A percentile compares a stretch with the other conserved stretches of the same genome.
phyloP scores from a whole-genome alignment of 208 protist genomes.

The Endotrypanum monterogeii region DNA sequence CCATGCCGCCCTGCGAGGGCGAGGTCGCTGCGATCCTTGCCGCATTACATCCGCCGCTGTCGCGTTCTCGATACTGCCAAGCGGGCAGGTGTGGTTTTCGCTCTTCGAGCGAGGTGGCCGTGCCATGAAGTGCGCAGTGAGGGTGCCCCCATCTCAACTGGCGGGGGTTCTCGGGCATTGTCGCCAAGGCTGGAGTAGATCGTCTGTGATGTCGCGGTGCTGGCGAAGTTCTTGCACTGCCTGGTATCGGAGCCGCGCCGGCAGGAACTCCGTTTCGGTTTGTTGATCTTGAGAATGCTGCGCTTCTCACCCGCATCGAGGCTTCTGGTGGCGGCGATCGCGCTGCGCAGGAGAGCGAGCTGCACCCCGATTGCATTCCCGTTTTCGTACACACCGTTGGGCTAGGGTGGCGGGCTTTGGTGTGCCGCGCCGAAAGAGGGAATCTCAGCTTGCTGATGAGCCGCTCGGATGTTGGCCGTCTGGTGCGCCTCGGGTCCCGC shows the following conservation, averaged over 20 bases:
- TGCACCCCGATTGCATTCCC: not conserved
- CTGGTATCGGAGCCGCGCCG: not conserved
- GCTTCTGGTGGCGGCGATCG: not conserved
- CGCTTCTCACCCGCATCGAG: not conserved
- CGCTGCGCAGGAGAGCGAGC: not conserved
- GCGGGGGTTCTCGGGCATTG: no score
- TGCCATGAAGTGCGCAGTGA: conserved; percentile 7
- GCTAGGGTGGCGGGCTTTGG: not conserved
- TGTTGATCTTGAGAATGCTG: not conserved
- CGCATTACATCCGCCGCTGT: not conserved
- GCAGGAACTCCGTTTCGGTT: not conserved
- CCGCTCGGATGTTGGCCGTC: not conserved
- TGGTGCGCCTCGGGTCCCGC: not conserved
- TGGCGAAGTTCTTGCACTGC: not conserved
- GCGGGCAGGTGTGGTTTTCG: not conserved
- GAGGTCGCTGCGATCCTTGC: not conserved
- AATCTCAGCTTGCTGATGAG: not conserved
- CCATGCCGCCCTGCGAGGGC: not conserved
- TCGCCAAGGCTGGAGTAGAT: not conserved
- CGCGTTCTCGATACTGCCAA: not conserved
- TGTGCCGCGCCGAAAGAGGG: not conserved
- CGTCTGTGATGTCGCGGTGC: not conserved
- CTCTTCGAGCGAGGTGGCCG: not conserved
- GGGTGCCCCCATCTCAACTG: no score
- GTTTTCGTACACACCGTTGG: conserved; percentile 5